A percentile compares a stretch with the other conserved stretches of the same genome.
Conservation (phyloP, 192 early-diverging fungal genomes). For the Chytriomyces hyalinus region DNA sequence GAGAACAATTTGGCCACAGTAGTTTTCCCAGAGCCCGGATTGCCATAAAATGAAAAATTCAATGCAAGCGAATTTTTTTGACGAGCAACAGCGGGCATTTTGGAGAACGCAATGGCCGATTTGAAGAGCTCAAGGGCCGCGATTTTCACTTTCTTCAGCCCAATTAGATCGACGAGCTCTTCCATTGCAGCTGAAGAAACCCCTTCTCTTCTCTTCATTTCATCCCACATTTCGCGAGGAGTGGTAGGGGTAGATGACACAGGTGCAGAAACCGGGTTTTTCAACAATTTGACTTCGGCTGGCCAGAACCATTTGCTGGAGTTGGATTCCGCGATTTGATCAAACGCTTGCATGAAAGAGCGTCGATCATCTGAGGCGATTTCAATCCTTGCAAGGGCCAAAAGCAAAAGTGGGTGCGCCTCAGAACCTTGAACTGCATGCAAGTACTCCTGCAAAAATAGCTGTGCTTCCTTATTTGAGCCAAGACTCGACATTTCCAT, state of each 20-base stretch:
- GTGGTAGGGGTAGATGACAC: not conserved
- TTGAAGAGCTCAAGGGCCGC: constrained; percentile 41
- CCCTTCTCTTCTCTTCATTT: constrained; percentile 31
- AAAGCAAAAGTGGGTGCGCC: constrained; percentile 37
- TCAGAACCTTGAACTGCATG: not conserved
- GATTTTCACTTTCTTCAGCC: constrained; percentile 39
- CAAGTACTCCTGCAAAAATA: constrained; percentile 20
- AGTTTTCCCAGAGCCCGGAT: constrained; percentile 48
- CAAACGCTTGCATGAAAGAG: not conserved
- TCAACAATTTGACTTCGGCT: constrained; percentile 4
- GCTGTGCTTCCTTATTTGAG: constrained; percentile 24
- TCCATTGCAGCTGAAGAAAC: constrained; percentile 41
- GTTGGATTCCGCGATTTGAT: not conserved
- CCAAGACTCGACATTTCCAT: constrained; percentile 30
- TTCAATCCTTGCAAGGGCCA: constrained; percentile 29
- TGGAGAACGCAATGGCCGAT: constrained; percentile 32
- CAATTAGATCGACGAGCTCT: constrained; percentile 36
- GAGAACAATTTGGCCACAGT: constrained; percentile 47
- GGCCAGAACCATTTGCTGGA: not conserved
- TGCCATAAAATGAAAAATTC: constrained; percentile 44
- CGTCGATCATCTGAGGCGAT: too few species aligned
- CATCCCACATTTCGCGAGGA: constrained; percentile 29
- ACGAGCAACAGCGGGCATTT: constrained; percentile 20
- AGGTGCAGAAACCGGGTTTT: not conserved
- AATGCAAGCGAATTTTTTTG: constrained; percentile 37